These are phyloP conservation scores for Sclerotinia trifoliorum DNA, from an alignment of 2,329 filamentous ascomycete genomes.

Conservation along the genomic window DNA sequence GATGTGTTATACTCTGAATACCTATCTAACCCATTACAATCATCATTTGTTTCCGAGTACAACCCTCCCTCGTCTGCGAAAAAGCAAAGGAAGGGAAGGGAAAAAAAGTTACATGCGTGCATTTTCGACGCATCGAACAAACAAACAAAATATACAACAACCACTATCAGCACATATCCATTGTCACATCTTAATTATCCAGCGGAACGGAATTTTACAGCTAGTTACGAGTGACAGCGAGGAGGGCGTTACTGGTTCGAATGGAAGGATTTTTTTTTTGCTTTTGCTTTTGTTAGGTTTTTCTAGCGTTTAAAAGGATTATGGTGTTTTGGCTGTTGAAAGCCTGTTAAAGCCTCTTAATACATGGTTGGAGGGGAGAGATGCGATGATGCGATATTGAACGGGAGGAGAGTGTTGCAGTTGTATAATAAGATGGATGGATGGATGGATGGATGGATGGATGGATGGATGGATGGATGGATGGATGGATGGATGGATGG, in stretches of 20 bases:
- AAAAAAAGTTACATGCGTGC: neutral
- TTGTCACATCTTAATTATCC: neutral
- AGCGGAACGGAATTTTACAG: neutral
- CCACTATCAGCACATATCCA: neutral
- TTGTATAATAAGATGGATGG: conserved; percentile 16
- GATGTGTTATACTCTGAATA: conserved; percentile 64
- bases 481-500: neutral
- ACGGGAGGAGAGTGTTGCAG: neutral
- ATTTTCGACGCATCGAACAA: neutral
- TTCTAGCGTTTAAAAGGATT: conserved; percentile 2
- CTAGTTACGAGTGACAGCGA: neutral
- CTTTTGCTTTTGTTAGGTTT: neutral
- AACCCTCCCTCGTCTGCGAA: neutral
- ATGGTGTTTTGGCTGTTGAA: neutral
- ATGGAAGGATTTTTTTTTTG: neutral
- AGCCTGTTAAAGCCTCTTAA: neutral
- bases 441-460: neutral
- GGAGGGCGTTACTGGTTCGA: neutral
- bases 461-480: neutral
- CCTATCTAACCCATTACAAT: neutral
- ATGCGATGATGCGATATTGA: no score
- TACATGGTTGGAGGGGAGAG: neutral
- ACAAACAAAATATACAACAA: neutral
- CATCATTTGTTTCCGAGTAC: neutral
- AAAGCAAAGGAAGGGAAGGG: neutral